A percentile compares a stretch with the other conserved stretches of the same genome.
phyloP scores from a whole-genome alignment of 768 basidiomycete species.

The Calvatia gigantea region DNA sequence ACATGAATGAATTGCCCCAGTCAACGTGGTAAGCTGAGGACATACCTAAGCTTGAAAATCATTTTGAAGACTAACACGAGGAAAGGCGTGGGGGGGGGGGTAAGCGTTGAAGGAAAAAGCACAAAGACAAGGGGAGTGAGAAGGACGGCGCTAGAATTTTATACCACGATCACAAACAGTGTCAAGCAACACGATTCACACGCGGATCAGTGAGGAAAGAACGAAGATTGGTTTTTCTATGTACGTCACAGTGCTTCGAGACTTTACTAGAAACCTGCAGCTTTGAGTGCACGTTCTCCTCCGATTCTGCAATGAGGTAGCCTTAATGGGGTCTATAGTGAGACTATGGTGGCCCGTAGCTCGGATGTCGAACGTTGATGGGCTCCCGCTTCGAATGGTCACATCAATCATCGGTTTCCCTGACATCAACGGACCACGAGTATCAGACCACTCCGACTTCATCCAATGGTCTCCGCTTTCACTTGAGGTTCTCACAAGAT shows the following conservation, averaged over 20 bases:
- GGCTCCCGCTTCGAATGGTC: too few species aligned
- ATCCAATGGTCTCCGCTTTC: too few species aligned
- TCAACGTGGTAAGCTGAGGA: background rate
- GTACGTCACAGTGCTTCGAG: background rate
- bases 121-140: slow-evolving; percentile 8
- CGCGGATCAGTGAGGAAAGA: slow-evolving; percentile 11
- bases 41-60: slow-evolving; percentile 49
- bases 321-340: too few species aligned
- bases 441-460: too few species aligned
- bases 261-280: background rate
- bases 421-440: too few species aligned
- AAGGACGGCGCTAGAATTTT: slow-evolving; percentile 13
- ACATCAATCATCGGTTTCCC: background rate
- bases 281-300: background rate
- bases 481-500: too few species aligned
- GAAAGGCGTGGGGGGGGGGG: slow-evolving; percentile 18
- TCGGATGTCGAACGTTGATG: too few species aligned
- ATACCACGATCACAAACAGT: slow-evolving; percentile 9
- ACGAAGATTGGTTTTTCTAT: background rate
- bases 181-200: slow-evolving; percentile 14
- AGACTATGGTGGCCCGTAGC: too few species aligned
- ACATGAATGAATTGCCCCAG: slow-evolving; percentile 2
- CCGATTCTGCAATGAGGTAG: background rate
- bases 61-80: slow-evolving; percentile 32
- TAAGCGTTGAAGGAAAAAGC: slow-evolving; percentile 18